These are phyloP conservation scores for Galerina marginata DNA, from an alignment of 768 basidiomycete species.

Conservation along the genomic window DNA sequence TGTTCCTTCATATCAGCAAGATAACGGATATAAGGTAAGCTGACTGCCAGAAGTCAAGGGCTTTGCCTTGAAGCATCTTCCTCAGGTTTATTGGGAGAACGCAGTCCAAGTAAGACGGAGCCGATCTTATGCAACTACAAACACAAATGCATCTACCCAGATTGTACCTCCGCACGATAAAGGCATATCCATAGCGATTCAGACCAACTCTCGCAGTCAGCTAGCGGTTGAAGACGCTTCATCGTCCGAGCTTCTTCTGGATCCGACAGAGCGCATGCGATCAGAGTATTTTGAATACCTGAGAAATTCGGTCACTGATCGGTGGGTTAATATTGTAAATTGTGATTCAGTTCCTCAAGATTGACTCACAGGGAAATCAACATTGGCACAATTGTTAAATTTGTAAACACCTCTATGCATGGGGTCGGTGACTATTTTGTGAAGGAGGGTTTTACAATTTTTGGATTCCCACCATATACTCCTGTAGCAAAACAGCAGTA, in stretches of 20 bases:
- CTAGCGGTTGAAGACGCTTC: constrained; percentile 34
- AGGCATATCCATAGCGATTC: constrained; percentile 74
- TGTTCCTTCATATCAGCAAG: constrained; percentile 50
- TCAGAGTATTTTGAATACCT: constrained; percentile 60
- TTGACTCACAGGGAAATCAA: constrained; percentile 40
- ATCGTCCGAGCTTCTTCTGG: constrained; percentile 51
- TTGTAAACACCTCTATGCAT: constrained; percentile 92
- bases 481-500: constrained; percentile 69
- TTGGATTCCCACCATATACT: constrained; percentile 63
- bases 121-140: background rate
- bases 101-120: constrained; percentile 67
- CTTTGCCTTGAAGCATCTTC: background rate
- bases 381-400: constrained; percentile 47
- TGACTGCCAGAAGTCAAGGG: background rate
- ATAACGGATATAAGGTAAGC: constrained; percentile 86
- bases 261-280: constrained; percentile 65
- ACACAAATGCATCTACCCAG: constrained; percentile 39
- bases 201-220: constrained; percentile 56
- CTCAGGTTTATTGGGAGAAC: constrained; percentile 89
- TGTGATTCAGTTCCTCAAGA: background rate
- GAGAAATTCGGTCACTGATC: constrained; percentile 30
- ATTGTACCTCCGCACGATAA: constrained; percentile 86
- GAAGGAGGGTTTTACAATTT: constrained; percentile 57
- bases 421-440: constrained; percentile 80
- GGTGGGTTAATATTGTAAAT: constrained; percentile 21